Evolutionary conservation across 2,329 filamentous ascomycete species (phyloP), one percentile per base, ranked within the genome.

Genomic region (Ophidiomyces ophidiicola): DNA sequence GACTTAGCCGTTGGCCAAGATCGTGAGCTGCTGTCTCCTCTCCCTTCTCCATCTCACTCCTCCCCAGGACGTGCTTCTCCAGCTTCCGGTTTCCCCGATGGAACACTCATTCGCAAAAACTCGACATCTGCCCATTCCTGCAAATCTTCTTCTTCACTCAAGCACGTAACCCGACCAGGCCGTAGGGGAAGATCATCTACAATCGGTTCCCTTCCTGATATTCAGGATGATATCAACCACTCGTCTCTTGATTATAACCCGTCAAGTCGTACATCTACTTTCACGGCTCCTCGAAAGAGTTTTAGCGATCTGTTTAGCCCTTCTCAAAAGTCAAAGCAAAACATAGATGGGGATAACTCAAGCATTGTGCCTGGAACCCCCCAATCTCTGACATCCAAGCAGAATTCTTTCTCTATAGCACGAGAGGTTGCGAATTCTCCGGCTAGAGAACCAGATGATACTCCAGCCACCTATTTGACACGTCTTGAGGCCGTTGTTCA

Each of bases 301-400:
- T 85, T 98, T 51, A 85, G 87, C 38, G 90, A 94, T 49, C 67
- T 96, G 14, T 78, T 98, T 51, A 80, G 76, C 10, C 65, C 94
- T 23, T 69, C 74, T 14, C 72, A 76, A 46, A 76, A 87, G 46
- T 71, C 94, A 44, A 75, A 88, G 34, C 82, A 92, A 52, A 83
- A 84, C 50, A 82, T 82, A 1, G 86, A 93, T 33, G 21, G 31
- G 6, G 79, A 78, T 10, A 78, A 78, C n/a, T 18, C 11, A 8
- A 11, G 11, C 12, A 21, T 6, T 6, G 37, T 20, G 3, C 62
- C 62, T 42, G 63, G 58, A 44, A 53, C 59, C 37, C 61, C 78
- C 37, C 78, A 76, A 6, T 72, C 77, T 15, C 74, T 71, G 7
- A 86, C 79, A 1, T 90, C 86, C 5, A 90, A 90, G 56, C 78